Evolutionary conservation across 108 stramenopile genomes (phyloP).

Genomic region (Cyclotella cryptica): DNA sequence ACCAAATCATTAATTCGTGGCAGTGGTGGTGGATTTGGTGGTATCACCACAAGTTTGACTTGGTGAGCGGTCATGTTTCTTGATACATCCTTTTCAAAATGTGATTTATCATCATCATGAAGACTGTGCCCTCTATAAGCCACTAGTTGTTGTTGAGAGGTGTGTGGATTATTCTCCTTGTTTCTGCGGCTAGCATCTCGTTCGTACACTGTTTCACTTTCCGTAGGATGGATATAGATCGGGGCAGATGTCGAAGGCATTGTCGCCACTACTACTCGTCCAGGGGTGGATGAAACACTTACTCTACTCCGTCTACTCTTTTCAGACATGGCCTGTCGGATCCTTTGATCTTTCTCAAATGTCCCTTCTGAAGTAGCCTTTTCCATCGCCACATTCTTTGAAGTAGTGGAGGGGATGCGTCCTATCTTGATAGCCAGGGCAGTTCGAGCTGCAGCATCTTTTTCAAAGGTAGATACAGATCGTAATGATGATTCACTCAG

Average conservation of each 20-base stretch:
- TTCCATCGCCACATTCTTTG: background rate
- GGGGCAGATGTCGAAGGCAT: background rate
- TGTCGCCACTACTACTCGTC: background rate
- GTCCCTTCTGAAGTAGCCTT: background rate
- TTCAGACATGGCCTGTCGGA: background rate
- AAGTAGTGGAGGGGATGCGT: background rate
- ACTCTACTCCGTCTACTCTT: background rate
- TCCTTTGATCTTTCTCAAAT: constrained; percentile 7
- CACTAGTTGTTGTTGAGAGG: background rate
- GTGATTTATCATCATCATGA: background rate
- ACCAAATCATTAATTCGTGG: constrained; percentile 29
- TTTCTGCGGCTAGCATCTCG: background rate
- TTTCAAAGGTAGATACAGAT: constrained; percentile 47
- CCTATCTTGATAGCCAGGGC: constrained; percentile 24
- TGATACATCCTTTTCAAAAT: constrained; percentile 9
- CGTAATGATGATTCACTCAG: constrained; percentile 18
- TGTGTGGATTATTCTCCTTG: constrained; percentile 1
- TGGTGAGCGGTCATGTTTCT: background rate
- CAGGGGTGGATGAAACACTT: background rate
- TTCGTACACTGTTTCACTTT: background rate
- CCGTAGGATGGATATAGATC: background rate
- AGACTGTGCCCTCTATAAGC: background rate
- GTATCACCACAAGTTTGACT: background rate
- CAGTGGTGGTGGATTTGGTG: constrained; percentile 8
- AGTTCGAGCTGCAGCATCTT: constrained; percentile 22